Base-by-base conservation (phyloP, 352 stramenopile genomes). In the Phytophthora litchii region DNA sequence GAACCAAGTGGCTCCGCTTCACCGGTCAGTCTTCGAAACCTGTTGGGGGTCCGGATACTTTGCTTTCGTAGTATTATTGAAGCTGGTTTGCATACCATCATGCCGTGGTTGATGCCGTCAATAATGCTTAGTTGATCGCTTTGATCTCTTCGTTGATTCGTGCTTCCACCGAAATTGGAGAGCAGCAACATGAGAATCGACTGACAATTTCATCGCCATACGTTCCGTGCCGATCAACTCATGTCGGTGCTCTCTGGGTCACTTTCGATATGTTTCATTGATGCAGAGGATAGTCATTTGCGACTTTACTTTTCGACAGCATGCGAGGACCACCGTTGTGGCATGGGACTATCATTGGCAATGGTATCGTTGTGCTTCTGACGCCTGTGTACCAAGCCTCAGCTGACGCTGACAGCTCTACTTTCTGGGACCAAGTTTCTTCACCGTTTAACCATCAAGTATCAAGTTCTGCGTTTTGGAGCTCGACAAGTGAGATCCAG, bases 41-140 rank as follows among this genome's bases (percentile, higher is more conserved):
- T 40, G 56, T 32, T 64, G 47, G 56, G 14, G 13, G 7, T n/a
- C 56, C 31, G 56, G 34, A 59, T 64, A 59, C 40, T 60, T 58
- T 36, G 38, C 17, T 13, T 58, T 58, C 34, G 27, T 32, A 50
- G 23, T 36, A 44, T 48, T 42, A 16, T 57, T 57, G 50, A 49
- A 56, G 36, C 17, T 56, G n/a, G 25, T 36, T 21, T 48, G 21
- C 9, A 3, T 36, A 29, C 16, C 12, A 20, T 5, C 3, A 34
- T 10, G 3, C 23, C 17, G 20, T 31, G 14, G 20, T 29, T 27
- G 23, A 27, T 27, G 23, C 23, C 5, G 23, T 27, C 23, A 5
- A 27, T 27, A 5, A 27, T 27, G 23, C 5, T 27, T 27, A 27
- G 23, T 27, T 27, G 23, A 27, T 27, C 23, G 23, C 23, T 27